Percentiles rank a stretch among this genome's conserved stretches.
Evolutionary conservation across 2,329 filamentous ascomycete species (phyloP).

Genomic region (Alternaria infectoria): DNA sequence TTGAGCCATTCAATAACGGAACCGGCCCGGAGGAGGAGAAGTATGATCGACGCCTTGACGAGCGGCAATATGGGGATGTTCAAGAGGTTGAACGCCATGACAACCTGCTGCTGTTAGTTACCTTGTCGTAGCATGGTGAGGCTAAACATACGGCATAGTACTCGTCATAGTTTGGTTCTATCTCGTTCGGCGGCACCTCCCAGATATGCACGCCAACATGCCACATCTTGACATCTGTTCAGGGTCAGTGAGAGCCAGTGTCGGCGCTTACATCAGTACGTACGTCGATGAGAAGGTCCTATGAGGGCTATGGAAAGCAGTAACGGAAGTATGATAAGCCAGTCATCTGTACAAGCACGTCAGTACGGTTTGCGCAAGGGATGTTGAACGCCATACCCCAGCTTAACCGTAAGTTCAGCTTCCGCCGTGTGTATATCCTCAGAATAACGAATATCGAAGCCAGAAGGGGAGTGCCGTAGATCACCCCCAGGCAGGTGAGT

Average conservation of each 20-base stretch:
- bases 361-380: slow-evolving; percentile 18
- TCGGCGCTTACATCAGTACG: slow-evolving; percentile 16
- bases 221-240: slow-evolving; percentile 47
- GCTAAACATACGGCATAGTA: slow-evolving; percentile 39
- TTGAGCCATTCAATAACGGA: slow-evolving; percentile 49
- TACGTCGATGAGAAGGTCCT: slow-evolving; percentile 45
- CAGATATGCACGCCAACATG: slow-evolving; percentile 48
- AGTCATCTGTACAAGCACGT: slow-evolving; percentile 43
- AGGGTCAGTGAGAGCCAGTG: slow-evolving; percentile 1
- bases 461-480: slow-evolving; percentile 42
- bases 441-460: slow-evolving; percentile 44
- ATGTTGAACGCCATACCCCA: slow-evolving; percentile 37
- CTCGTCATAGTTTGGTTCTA: slow-evolving; percentile 47
- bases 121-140: not conserved
- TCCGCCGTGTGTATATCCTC: slow-evolving; percentile 47
- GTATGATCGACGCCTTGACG: slow-evolving; percentile 50
- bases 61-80: slow-evolving; percentile 50
- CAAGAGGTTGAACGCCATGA: slow-evolving; percentile 48
- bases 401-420: slow-evolving; percentile 44
- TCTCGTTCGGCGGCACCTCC: slow-evolving; percentile 41
- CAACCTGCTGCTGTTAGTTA: slow-evolving; percentile 26
- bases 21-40: slow-evolving; percentile 48
- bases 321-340: slow-evolving; percentile 45
- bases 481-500: slow-evolving; percentile 47
- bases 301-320: slow-evolving; percentile 47